A percentile compares a stretch with the other conserved stretches of the same genome.
Evolutionary conservation across 306 rosid species (phyloP).

Genomic region (Casuarina equisetifolia): DNA sequence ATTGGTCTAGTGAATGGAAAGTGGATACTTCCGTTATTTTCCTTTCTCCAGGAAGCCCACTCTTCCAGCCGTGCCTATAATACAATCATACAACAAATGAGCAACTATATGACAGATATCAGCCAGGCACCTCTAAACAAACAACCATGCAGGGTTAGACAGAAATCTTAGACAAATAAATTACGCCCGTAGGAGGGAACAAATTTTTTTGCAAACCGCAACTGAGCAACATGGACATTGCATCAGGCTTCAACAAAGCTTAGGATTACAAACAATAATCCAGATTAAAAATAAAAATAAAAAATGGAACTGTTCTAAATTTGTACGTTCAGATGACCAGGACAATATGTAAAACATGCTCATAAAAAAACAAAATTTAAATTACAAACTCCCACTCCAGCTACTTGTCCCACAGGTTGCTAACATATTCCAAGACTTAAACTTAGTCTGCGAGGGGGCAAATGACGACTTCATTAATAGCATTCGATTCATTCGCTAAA

Average conservation of each 20-base stretch:
- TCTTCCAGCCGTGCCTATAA: slow-evolving; percentile 44
- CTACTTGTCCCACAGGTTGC: background rate
- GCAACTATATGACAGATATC: slow-evolving; percentile 1
- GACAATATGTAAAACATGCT: background rate
- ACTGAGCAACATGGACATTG: background rate
- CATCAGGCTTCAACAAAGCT: background rate
- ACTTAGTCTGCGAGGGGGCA: too few relatives aligned
- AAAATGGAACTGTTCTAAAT: background rate
- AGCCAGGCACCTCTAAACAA: background rate
- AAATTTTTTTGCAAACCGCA: background rate
- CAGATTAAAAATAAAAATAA: background rate
- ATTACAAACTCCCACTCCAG: background rate
- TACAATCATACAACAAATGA: slow-evolving; percentile 26
- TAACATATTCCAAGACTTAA: background rate
- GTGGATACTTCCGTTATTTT: slow-evolving; percentile 26
- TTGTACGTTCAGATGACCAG: background rate
- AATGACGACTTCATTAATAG: background rate
- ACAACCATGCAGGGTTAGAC: slow-evolving; percentile 2
- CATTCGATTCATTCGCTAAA: background rate
- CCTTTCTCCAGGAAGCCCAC: slow-evolving; percentile 36
- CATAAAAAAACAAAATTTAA: background rate
- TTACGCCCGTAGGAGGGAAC: background rate
- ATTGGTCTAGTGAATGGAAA: slow-evolving; percentile 21
- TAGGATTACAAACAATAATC: background rate
- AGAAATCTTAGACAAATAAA: background rate